phyloP scores from a whole-genome alignment of 2,329 filamentous ascomycete species.

The Berkeleyomyces basicola region DNA sequence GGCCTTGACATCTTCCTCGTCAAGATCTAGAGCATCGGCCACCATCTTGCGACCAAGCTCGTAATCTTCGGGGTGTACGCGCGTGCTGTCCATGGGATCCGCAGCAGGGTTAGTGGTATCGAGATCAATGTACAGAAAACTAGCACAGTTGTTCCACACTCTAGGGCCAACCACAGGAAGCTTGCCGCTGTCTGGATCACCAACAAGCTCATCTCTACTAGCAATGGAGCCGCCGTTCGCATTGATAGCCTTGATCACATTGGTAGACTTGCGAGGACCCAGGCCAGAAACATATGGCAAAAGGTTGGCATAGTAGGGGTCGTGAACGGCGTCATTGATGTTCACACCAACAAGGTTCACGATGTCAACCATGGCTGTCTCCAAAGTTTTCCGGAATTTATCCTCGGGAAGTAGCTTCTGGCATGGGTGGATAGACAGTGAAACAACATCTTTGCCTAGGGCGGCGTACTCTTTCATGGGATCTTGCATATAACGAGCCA shows the following conservation, averaged over 20 bases:
- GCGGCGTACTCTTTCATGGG: constrained; percentile 94
- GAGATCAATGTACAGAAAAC: constrained; percentile 81
- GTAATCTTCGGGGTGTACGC: constrained; percentile 96
- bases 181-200: constrained; percentile 66
- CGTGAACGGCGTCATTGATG: constrained; percentile 76
- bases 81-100: constrained; percentile 89
- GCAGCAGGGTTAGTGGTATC: constrained; percentile 66
- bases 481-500: constrained; percentile 86
- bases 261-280: constrained; percentile 81
- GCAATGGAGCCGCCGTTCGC: constrained; percentile 75
- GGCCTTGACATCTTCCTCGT: constrained; percentile 94
- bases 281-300: constrained; percentile 83
- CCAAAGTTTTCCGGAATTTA: constrained; percentile 69
- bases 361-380: constrained; percentile 97
- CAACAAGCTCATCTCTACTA: constrained; percentile 73
- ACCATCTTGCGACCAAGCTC: constrained; percentile 97
- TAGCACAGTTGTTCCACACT: constrained; percentile 94
- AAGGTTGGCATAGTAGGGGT: constrained; percentile 69
- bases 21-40: constrained; percentile 85
- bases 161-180: constrained; percentile 68
- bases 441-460: constrained; percentile 72
- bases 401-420: constrained; percentile 80
- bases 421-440: constrained; percentile 74
- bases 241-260: constrained; percentile 58
- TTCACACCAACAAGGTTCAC: constrained; percentile 94